Conservation (phyloP, 495 filamentous ascomycete species). For the Glarea lozoyensis region DNA sequence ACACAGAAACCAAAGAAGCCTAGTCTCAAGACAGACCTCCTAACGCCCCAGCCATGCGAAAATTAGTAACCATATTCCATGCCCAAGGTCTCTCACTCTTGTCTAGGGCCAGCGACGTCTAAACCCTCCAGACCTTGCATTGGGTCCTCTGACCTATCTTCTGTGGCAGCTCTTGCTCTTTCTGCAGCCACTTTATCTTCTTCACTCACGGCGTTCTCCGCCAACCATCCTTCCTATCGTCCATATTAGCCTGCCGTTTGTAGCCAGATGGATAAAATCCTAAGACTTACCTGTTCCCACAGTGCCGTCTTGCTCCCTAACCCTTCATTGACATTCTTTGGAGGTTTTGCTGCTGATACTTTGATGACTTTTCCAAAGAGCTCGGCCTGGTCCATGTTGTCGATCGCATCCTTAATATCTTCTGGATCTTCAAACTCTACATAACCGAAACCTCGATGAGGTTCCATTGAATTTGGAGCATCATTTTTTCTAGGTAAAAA, state of each 20-base stretch:
- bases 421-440: constrained; percentile 83
- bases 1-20: too few species aligned
- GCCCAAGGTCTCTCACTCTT: constrained; percentile 41
- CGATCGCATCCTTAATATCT: constrained; percentile 91
- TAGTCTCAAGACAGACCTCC: too few species aligned
- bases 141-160: constrained; percentile 61
- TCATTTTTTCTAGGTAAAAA: constrained; percentile 28
- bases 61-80: background rate
- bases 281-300: constrained; percentile 84
- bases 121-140: constrained; percentile 94
- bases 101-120: constrained; percentile 88
- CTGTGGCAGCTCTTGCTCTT: constrained; percentile 38
- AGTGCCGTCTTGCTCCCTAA: constrained; percentile 91
- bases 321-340: constrained; percentile 79
- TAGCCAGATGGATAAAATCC: too few species aligned
- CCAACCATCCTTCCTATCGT: constrained; percentile 81
- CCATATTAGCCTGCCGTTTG: constrained; percentile 26
- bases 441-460: constrained; percentile 91
- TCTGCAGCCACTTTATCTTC: constrained; percentile 67
- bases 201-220: constrained; percentile 81
- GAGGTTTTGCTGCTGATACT: constrained; percentile 84
- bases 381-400: constrained; percentile 98
- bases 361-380: constrained; percentile 90
- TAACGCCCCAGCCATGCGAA: constrained; percentile 17
- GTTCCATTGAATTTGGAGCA: constrained; percentile 48